Conservation (phyloP, 2,329 filamentous ascomycete species). For the Colletotrichum echinochloae region DNA sequence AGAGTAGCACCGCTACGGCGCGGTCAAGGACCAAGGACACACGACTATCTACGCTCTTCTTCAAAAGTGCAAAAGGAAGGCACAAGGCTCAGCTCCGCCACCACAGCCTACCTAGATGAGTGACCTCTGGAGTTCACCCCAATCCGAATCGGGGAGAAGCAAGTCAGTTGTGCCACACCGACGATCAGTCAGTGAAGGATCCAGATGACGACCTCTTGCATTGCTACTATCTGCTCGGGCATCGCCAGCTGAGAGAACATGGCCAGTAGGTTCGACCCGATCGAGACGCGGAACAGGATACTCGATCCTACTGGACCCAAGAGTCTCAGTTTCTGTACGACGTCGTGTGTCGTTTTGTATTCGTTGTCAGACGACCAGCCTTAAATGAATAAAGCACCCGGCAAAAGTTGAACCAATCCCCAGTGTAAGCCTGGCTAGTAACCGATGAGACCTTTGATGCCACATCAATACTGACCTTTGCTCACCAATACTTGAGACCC, state of each 20-base stretch:
- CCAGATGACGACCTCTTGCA: constrained; percentile 25
- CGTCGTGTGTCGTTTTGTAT: constrained; percentile 6
- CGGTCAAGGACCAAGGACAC: neutral
- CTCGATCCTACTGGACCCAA: constrained; percentile 2
- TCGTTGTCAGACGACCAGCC: neutral
- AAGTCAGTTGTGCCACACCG: constrained; percentile 12
- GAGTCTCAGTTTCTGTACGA: constrained; percentile 1
- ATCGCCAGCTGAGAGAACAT: neutral
- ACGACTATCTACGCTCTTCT: neutral
- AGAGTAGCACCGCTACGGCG: neutral
- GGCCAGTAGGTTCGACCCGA: constrained; percentile 1
- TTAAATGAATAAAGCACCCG: constrained; percentile 21
- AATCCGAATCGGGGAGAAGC: constrained; percentile 13
- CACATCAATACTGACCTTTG: neutral
- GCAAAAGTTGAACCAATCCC: neutral
- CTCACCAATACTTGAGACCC: too few species aligned
- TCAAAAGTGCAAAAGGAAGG: constrained; percentile 18
- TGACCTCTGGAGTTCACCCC: neutral
- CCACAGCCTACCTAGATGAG: constrained; percentile 12
- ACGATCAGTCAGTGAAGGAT: constrained; percentile 20
- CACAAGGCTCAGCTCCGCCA: constrained; percentile 25
- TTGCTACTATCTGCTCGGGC: constrained; percentile 3
- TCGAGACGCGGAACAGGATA: neutral
- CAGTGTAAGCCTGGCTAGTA: constrained; percentile 1
- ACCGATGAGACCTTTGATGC: neutral